Percentiles rank a stretch among this genome's conserved stretches.
Evolutionary conservation across 2,329 filamentous ascomycete genomes (phyloP).

Genomic region (Diaporthe ampelina): DNA sequence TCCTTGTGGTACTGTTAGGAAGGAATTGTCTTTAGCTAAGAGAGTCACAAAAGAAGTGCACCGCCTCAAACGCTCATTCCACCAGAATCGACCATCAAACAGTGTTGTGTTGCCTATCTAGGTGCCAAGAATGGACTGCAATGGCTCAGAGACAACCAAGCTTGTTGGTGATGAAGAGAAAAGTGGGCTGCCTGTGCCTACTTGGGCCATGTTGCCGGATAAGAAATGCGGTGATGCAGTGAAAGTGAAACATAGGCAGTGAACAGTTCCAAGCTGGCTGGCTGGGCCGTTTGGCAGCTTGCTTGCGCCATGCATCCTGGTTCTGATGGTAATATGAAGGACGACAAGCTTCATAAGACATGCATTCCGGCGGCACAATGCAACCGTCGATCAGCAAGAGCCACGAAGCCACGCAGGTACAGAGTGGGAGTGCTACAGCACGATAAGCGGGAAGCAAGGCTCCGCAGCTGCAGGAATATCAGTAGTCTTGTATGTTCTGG

Average conservation of each 20-base stretch:
- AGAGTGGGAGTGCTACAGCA: conserved; percentile 2
- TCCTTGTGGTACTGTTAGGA: neutral
- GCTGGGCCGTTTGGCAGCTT: neutral
- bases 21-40: neutral
- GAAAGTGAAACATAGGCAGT: neutral
- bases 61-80: neutral
- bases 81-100: neutral
- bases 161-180: neutral
- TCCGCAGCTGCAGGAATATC: conserved; percentile 14
- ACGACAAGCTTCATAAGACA: conserved; percentile 17
- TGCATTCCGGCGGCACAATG: neutral
- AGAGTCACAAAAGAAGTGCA: neutral
- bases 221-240: neutral
- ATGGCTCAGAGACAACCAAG: neutral
- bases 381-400: conserved; percentile 15
- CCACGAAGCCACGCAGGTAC: conserved; percentile 19
- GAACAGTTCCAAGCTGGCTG: neutral
- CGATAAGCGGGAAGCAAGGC: conserved; percentile 27
- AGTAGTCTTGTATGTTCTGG: neutral
- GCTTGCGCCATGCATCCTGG: neutral
- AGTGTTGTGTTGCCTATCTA: neutral
- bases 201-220: neutral
- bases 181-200: neutral
- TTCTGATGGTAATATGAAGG: neutral
- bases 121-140: neutral